Evolutionary conservation across 2,329 filamentous ascomycete genomes (phyloP), one percentile per base, ranked within the genome.

Genomic region (Phaeosphaeriaceae sp.): DNA sequence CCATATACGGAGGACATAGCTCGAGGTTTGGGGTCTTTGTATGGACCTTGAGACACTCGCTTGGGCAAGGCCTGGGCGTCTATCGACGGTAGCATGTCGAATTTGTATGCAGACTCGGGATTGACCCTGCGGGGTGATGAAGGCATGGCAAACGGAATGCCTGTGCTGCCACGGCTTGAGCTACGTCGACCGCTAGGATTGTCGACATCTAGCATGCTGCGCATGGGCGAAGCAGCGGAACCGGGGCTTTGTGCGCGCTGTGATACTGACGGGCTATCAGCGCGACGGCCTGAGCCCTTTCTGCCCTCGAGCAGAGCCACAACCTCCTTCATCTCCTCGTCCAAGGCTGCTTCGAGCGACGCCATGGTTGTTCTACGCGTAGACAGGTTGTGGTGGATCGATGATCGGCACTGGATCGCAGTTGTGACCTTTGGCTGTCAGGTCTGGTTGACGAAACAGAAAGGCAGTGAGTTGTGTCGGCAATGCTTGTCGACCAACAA

Each of bases 311-410:
- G 81, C 60, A 92, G 80, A 48, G 87, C 88, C 65, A 92, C 81
- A 41, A 93, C 88, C 78, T 92, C 90, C 62, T 84, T 83, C 61
- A 90, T 86, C 82, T 94, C 91, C 81, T 92, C 89, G 73, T 93
- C 91, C 62, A 93, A 83, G 65, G 89, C 86, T 49, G 89, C 86
- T 79, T 92, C 91, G 71, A 93, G 86, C 71, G 90, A 92, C 57
- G 68, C 61, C 89, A 92, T 92, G 20, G 53, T 19, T 41, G 54
- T 53, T 36, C 6, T 36, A 15, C 11, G 13, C 7, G 31, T 13
- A 15, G 3, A 11, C 6, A 13, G 31, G 31, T 3, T 11, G 31
- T 36, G 13, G 3, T 13, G 11, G 31, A 15, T 13, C 6, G 13
- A 11, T 36, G n/a, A n/a, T n/a, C n/a, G n/a, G n/a, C n/a, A n/a